Evolutionary conservation across 495 filamentous ascomycete genomes (phyloP).

Genomic region (Neurospora sp.): DNA sequence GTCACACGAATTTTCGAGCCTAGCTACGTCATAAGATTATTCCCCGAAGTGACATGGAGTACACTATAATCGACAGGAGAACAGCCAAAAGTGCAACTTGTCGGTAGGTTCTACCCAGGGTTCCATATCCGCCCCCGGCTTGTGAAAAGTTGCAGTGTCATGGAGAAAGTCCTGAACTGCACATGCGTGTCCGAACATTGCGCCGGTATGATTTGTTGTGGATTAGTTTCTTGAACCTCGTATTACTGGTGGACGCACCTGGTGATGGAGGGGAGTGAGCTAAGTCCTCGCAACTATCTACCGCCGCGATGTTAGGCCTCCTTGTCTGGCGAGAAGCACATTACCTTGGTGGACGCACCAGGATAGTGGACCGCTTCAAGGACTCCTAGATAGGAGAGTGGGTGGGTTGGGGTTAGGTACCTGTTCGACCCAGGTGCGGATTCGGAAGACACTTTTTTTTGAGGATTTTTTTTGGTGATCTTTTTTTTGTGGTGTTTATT

Average conservation of each 20-base stretch:
- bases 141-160: background rate
- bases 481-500: background rate
- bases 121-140: background rate
- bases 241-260: background rate
- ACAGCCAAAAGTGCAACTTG: background rate
- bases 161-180: background rate
- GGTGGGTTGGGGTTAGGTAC: background rate
- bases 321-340: background rate
- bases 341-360: background rate
- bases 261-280: background rate
- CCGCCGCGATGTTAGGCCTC: background rate
- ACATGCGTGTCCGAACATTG: background rate
- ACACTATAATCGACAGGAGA: background rate
- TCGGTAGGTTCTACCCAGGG: background rate
- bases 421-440: background rate
- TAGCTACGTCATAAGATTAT: background rate
- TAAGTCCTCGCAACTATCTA: background rate
- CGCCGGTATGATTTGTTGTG: background rate
- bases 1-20: background rate
- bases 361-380: background rate
- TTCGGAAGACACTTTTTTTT: background rate
- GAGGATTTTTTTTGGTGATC: background rate
- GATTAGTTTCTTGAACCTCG: background rate
- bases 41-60: background rate
- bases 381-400: background rate